Percentiles rank a stretch among this genome's conserved stretches.
These are phyloP conservation scores for Imleria badia DNA, from an alignment of 768 basidiomycete species.

Conservation along the genomic window DNA sequence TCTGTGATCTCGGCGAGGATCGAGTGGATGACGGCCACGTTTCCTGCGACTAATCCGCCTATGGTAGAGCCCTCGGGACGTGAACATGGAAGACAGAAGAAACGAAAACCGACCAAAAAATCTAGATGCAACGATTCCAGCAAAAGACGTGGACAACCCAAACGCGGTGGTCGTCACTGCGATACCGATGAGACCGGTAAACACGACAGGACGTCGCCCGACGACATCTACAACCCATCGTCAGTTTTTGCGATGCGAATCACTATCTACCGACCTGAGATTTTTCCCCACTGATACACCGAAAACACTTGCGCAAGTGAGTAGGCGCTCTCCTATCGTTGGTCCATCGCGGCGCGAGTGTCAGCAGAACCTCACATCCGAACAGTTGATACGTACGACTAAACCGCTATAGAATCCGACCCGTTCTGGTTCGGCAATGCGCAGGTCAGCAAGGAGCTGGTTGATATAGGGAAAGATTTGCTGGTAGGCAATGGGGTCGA, in stretches of 20 bases:
- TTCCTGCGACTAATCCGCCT: slow-evolving; percentile 63
- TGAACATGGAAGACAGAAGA: not conserved
- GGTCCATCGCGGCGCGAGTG: too few species aligned
- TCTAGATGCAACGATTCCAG: slow-evolving; percentile 48
- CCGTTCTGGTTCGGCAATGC: slow-evolving; percentile 53
- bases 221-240: slow-evolving; percentile 41
- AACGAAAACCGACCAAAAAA: slow-evolving; percentile 42
- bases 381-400: slow-evolving; percentile 41
- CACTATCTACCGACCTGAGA: slow-evolving; percentile 44
- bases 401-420: slow-evolving; percentile 71
- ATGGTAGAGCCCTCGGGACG: not conserved
- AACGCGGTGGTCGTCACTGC: slow-evolving; percentile 50
- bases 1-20: slow-evolving; percentile 64
- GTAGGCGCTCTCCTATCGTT: slow-evolving; percentile 56
- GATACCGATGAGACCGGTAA: slow-evolving; percentile 52
- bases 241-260: not conserved
- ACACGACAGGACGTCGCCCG: slow-evolving; percentile 61
- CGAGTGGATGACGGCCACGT: slow-evolving; percentile 58
- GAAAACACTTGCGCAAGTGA: slow-evolving; percentile 58
- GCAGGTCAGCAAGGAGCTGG: slow-evolving; percentile 54
- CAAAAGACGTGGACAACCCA: slow-evolving; percentile 55
- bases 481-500: slow-evolving; percentile 59
- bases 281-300: slow-evolving; percentile 59
- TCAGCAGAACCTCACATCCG: not conserved
- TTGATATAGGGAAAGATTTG: slow-evolving; percentile 70